Conservation (phyloP, 2,329 filamentous ascomycete genomes). For the Calonectria naviculata region DNA sequence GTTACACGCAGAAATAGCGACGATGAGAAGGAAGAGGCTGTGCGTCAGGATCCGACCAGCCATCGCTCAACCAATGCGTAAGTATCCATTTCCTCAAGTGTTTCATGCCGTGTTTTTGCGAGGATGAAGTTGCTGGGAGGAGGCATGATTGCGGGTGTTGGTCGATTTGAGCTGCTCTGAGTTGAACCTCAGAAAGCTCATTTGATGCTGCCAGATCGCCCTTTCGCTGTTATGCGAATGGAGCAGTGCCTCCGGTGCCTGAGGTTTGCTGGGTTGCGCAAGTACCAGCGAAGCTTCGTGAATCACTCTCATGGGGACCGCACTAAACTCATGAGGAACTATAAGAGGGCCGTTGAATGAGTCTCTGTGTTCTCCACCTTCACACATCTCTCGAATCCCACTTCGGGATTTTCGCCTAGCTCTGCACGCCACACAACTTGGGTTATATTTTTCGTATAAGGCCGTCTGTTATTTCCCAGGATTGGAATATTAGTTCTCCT, state of each 20-base stretch:
- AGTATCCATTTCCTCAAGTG: constrained; percentile 57
- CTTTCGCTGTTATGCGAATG: neutral
- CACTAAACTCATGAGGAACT: neutral
- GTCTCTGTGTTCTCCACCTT: neutral
- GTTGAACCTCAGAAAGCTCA: too few relatives aligned
- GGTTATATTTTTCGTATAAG: neutral
- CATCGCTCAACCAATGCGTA: constrained; percentile 83
- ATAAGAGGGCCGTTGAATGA: constrained; percentile 1
- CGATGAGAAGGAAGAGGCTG: constrained; percentile 84
- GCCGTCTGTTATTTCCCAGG: neutral
- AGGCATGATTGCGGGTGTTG: neutral
- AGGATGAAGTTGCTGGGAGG: neutral
- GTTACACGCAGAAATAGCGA: constrained; percentile 91
- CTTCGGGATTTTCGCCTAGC: neutral
- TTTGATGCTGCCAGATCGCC: too few relatives aligned
- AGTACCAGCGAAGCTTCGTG: neutral
- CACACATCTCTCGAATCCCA: neutral
- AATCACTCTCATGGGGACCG: constrained; percentile 8
- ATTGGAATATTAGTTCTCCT: neutral
- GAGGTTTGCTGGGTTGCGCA: neutral
- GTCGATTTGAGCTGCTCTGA: neutral
- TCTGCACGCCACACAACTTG: neutral
- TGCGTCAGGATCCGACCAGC: constrained; percentile 75
- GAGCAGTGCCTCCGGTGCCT: neutral
- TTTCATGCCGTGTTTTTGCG: neutral